Evolutionary conservation across 2,329 filamentous ascomycete species (phyloP), one percentile per base, ranked within the genome.

Genomic region (Clarireedia hainanense): DNA sequence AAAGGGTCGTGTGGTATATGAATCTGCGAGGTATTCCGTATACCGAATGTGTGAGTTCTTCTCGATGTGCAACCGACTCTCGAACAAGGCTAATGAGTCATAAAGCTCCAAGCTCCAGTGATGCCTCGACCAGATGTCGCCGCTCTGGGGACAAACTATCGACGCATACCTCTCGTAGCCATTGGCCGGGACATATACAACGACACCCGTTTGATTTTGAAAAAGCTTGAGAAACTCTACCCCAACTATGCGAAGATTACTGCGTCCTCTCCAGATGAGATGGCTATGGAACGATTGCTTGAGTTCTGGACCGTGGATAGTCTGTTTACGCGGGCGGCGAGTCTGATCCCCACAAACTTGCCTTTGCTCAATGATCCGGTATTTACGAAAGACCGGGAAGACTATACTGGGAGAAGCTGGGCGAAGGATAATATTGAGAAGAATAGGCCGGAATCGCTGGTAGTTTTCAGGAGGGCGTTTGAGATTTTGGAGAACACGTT

Each of bases 131-230:
- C 84, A 1, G 84, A 88, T 66, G 66, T 89, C 14, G 69, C 73
- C 17, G 72, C 73, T 1, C 75, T 90, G 14, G 84, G 83, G 26
- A 75, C 89, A 54, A 72, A 74, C 6, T 85, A 91, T 70, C 79
- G 86, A 4, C 84, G 86, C 56, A 88, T 89, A 56, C 86, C 86
- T 1, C 65, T 89, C 50, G 70, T 89, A 50, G 72, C 81, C 23
- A 82, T 89, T 61, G 85, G 84, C 15, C 75, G 79, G 5, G 80
- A 88, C 65, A 72, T 90, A 45, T 89, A 88, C 72, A 73, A 81
- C 58, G 86, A 90, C 73, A 84, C 83, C 2, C 80, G 83, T 2
- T 77, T 89, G 23, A 89, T 89, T 63, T 69, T 90, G 20, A 69
- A 70, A 26, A 85, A 83, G 67, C 79, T 90, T 1, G 83, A 88